These are phyloP conservation scores for Eucalyptus erythrocorys DNA, from an alignment of 345 rosid species.

Conservation along the genomic window DNA sequence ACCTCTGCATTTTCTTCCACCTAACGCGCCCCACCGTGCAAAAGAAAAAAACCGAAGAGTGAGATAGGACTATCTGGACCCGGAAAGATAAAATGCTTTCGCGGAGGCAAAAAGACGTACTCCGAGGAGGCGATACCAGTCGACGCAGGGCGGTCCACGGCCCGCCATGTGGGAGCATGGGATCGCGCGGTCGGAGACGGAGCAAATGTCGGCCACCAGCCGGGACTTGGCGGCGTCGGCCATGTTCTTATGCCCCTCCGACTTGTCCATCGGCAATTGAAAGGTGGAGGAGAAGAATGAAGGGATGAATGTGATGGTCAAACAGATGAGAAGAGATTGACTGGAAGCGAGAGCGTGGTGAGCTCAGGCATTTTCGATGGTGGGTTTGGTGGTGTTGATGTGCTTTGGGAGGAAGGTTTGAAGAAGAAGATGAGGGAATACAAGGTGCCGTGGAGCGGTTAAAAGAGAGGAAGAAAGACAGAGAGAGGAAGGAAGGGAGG, in stretches of 20 bases:
- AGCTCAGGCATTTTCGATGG: neutral
- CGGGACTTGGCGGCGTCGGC: neutral
- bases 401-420: neutral
- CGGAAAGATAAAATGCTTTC: neutral
- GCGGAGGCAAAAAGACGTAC: neutral
- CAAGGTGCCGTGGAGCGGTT: neutral
- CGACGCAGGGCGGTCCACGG: neutral
- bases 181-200: neutral
- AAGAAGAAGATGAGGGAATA: neutral
- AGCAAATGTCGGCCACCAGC: neutral
- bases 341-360: neutral
- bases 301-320: neutral
- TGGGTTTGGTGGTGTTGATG: neutral
- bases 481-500: neutral
- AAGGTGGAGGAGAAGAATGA: neutral
- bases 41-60: neutral
- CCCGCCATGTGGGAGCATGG: neutral
- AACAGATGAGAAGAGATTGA: neutral
- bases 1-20: conserved; percentile 58
- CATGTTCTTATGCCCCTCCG: neutral
- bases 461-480: neutral
- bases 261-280: neutral
- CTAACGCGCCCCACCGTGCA: conserved; percentile 21
- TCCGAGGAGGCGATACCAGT: neutral
- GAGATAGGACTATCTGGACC: neutral